Percentiles rank a stretch among this genome's conserved stretches.
These are phyloP conservation scores for Mycena latifolia DNA, from an alignment of 768 basidiomycete species.

Conservation along the genomic window DNA sequence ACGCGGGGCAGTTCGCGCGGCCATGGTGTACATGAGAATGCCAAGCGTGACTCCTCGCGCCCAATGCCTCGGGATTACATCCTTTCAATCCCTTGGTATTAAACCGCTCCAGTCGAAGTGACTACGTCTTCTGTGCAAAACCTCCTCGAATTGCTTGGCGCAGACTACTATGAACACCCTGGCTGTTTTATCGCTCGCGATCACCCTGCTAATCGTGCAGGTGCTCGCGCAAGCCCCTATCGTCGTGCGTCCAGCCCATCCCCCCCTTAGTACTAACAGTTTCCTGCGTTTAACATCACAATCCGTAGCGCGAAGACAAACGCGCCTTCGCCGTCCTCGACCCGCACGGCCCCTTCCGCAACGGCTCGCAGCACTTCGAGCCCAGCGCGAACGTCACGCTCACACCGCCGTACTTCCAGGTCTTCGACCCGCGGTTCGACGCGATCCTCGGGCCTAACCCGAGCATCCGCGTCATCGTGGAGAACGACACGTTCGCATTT, in stretches of 20 bases:
- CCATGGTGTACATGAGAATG: background rate
- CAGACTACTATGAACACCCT: too few relatives aligned
- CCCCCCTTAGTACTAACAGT: background rate
- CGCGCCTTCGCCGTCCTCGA: constrained; percentile 34
- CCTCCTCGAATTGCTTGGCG: too few relatives aligned
- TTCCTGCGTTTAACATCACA: background rate
- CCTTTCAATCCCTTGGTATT: too few relatives aligned
- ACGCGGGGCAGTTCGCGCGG: too few relatives aligned
- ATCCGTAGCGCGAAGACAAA: constrained; percentile 31
- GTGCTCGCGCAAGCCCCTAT: background rate
- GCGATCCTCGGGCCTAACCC: constrained; percentile 58
- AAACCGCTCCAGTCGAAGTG: too few relatives aligned
- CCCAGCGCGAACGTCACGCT: constrained; percentile 62
- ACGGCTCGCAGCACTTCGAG: constrained; percentile 47
- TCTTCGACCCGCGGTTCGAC: constrained; percentile 61
- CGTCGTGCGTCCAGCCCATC: constrained; percentile 3
- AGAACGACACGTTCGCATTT: constrained; percentile 58
- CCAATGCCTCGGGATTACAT: too few relatives aligned
- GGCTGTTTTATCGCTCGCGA: too few relatives aligned
- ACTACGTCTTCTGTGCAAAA: too few relatives aligned
- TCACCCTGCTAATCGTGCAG: too few relatives aligned
- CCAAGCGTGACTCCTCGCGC: too few relatives aligned
- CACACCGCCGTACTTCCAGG: constrained; percentile 62
- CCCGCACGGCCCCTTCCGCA: constrained; percentile 34
- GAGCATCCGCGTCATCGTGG: constrained; percentile 57